Conservation (phyloP, 768 basidiomycete species). For the Asterophora parasitica region DNA sequence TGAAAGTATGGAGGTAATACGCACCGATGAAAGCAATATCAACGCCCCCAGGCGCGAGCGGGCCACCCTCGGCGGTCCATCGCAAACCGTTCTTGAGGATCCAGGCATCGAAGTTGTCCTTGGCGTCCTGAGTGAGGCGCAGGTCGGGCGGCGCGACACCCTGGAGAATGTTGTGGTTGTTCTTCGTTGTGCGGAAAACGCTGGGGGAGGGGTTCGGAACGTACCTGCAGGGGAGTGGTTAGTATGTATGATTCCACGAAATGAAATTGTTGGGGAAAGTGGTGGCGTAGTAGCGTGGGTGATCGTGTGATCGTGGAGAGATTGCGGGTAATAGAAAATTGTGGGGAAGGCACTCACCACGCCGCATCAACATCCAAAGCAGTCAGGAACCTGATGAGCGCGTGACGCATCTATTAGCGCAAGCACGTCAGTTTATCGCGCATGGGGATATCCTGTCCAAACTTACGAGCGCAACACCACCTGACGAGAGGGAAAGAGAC, state of each 20-base stretch:
- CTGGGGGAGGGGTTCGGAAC: conserved; percentile 85
- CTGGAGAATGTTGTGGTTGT: conserved; percentile 95
- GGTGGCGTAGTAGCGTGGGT: background rate
- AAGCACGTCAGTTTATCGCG: conserved; percentile 9
- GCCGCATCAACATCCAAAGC: conserved; percentile 76
- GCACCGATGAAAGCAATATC: conserved; percentile 87
- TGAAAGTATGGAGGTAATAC: conserved; percentile 10
- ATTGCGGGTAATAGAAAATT: background rate
- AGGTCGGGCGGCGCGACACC: conserved; percentile 80
- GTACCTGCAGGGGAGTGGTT: conserved; percentile 46
- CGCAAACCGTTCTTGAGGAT: conserved; percentile 84
- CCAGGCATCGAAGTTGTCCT: conserved; percentile 82
- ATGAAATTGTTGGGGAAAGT: background rate
- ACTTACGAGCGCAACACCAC: conserved; percentile 89
- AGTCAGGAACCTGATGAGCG: conserved; percentile 80
- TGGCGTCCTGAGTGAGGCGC: conserved; percentile 73
- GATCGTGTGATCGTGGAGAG: no score
- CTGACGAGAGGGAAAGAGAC: conserved; percentile 32
- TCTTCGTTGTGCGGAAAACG: conserved; percentile 91
- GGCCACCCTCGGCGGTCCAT: conserved; percentile 86
- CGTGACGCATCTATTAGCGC: conserved; percentile 78
- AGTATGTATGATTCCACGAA: background rate
- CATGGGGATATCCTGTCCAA: conserved; percentile 20
- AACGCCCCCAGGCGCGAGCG: conserved; percentile 75
- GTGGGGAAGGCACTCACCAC: conserved; percentile 54